Evolutionary conservation across 2,329 filamentous ascomycete genomes (phyloP).

Genomic region (Xylariaceae sp.): DNA sequence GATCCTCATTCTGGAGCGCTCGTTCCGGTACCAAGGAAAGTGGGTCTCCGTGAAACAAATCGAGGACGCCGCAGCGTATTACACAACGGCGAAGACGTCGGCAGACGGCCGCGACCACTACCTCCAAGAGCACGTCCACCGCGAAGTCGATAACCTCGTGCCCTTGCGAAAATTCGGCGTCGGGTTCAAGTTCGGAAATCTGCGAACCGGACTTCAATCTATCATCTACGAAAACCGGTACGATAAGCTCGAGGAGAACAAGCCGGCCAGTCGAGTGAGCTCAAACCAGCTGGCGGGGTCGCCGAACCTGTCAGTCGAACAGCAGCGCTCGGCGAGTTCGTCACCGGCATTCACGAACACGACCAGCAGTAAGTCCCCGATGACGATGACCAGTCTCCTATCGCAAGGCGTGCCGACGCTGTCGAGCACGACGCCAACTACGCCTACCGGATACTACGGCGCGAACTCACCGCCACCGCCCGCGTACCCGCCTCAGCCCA

Average conservation of each 20-base stretch:
- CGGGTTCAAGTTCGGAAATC: constrained; percentile 10
- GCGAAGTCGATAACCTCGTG: constrained; percentile 6
- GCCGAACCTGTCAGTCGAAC: neutral
- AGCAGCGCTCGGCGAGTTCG: too few species aligned
- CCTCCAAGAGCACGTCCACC: constrained; percentile 9
- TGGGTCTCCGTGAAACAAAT: constrained; percentile 13
- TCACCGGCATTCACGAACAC: too few species aligned
- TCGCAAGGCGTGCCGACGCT: too few species aligned
- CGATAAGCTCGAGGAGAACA: constrained; percentile 2
- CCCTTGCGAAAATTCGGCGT: constrained; percentile 6
- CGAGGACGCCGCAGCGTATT: constrained; percentile 11
- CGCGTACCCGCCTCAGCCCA: neutral
- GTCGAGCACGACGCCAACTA: too few species aligned
- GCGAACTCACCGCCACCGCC: too few species aligned
- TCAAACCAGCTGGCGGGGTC: constrained; percentile 1
- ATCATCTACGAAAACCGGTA: constrained; percentile 13
- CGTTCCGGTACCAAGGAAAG: constrained; percentile 10
- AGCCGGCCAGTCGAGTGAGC: constrained; percentile 1
- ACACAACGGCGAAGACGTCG: constrained; percentile 7
- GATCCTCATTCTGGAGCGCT: constrained; percentile 12
- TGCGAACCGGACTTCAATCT: constrained; percentile 7
- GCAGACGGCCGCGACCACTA: constrained; percentile 3
- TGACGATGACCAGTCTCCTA: neutral
- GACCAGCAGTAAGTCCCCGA: too few species aligned
- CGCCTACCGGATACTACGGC: too few species aligned